Evolutionary conservation across 2,329 filamentous ascomycete genomes (phyloP).

Genomic region (Aspergillus fumigatiaffinis): DNA sequence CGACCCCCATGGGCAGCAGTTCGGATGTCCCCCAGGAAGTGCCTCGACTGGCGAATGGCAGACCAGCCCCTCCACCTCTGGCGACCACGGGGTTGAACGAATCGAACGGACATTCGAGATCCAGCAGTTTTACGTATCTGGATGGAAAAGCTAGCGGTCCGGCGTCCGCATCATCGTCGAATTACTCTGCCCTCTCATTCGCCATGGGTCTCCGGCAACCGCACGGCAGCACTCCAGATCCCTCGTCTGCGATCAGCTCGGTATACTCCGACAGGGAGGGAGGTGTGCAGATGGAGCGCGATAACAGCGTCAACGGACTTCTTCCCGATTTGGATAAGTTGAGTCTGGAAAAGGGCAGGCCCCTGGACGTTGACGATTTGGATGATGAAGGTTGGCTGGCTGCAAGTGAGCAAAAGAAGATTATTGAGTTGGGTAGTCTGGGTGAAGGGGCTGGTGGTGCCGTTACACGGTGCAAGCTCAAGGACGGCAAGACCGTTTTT

Average conservation of each 20-base stretch:
- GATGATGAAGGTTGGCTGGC: slow-evolving; percentile 95
- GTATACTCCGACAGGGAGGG: slow-evolving; percentile 77
- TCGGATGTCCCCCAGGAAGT: slow-evolving; percentile 68
- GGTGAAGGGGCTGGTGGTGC: slow-evolving; percentile 95
- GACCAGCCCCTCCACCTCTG: slow-evolving; percentile 54
- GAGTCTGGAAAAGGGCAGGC: slow-evolving; percentile 74
- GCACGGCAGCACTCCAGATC: slow-evolving; percentile 68
- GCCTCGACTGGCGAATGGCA: slow-evolving; percentile 50
- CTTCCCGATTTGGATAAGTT: slow-evolving; percentile 75
- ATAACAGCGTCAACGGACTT: slow-evolving; percentile 73
- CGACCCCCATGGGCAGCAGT: slow-evolving; percentile 77
- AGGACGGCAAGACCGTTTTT: slow-evolving; percentile 90
- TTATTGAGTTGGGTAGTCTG: slow-evolving; percentile 81
- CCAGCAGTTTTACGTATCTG: slow-evolving; percentile 74
- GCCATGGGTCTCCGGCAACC: slow-evolving; percentile 65
- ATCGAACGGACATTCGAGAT: slow-evolving; percentile 73
- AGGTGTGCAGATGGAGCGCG: slow-evolving; percentile 73
- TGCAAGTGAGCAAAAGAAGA: slow-evolving; percentile 81
- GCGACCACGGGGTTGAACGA: slow-evolving; percentile 74
- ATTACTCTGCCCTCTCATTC: slow-evolving; percentile 79
- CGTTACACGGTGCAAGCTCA: slow-evolving; percentile 84
- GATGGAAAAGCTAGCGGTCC: slow-evolving; percentile 76
- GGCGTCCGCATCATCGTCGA: slow-evolving; percentile 80
- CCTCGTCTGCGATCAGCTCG: slow-evolving; percentile 81
- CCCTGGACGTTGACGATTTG: slow-evolving; percentile 86